phyloP scores from a whole-genome alignment of 1,139 yeast species.

The Lodderomyces orthopsilosis region DNA sequence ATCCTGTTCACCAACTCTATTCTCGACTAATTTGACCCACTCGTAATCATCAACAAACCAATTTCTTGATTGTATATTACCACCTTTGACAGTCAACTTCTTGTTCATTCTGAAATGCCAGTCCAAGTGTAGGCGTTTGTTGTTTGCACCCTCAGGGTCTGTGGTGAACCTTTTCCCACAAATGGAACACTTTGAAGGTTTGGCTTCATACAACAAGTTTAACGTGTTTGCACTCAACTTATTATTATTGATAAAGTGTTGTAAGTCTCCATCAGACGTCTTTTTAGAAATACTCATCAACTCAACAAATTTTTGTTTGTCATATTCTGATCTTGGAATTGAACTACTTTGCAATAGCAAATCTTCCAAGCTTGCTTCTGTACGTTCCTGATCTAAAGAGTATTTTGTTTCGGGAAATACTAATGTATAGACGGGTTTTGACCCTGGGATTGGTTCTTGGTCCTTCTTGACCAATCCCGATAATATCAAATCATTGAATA shows the following conservation, averaged over 20 bases:
- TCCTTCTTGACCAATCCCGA: conserved; percentile 41
- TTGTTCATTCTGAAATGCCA: conserved; percentile 96
- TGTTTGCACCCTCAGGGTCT: conserved; percentile 54
- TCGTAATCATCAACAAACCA: conserved; percentile 78
- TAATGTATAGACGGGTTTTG: conserved; percentile 36
- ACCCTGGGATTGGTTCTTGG: conserved; percentile 44
- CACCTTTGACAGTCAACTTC: conserved; percentile 47
- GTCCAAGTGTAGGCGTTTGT: conserved; percentile 68
- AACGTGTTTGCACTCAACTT: conserved; percentile 26
- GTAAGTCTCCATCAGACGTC: conserved; percentile 22
- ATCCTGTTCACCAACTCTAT: conserved; percentile 18
- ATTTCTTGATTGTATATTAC: conserved; percentile 64
- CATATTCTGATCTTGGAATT: conserved; percentile 31
- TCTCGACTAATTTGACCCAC: conserved; percentile 76
- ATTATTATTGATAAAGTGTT: conserved; percentile 37
- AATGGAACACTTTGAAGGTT: conserved; percentile 79
- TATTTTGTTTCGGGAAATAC: conserved; percentile 37
- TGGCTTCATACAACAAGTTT: conserved; percentile 51
- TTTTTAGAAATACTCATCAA: conserved; percentile 24
- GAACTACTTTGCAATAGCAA: conserved; percentile 24
- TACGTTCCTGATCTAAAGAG: conserved; percentile 18
- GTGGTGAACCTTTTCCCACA: conserved; percentile 86
- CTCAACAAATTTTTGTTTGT: conserved; percentile 27
- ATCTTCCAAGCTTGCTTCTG: conserved; percentile 31
- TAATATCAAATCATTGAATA: conserved; percentile 34